Evolutionary conservation across 163 green algal species (phyloP).

Genomic region (Scenedesmus sp.): DNA sequence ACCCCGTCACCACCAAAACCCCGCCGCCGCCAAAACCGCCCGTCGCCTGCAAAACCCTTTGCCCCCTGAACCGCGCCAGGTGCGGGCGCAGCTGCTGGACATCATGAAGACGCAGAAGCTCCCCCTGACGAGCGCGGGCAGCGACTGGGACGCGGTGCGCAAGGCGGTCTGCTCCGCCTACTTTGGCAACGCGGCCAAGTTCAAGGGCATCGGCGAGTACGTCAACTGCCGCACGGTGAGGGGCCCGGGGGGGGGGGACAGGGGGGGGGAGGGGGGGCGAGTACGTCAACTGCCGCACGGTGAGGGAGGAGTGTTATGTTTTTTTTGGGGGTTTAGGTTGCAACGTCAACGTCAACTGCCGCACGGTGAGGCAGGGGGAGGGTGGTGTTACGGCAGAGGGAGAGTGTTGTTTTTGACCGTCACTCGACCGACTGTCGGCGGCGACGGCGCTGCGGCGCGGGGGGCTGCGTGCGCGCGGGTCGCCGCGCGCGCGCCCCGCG

Average conservation of each 20-base stretch:
- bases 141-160: conserved; percentile 94
- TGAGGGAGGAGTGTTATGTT: no score
- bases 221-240: conserved; percentile 86
- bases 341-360: neutral
- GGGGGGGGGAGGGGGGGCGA: conserved; percentile 67
- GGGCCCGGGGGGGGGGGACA: neutral
- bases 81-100: conserved; percentile 93
- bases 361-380: neutral
- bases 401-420: conserved; percentile 3
- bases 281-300: conserved; percentile 94
- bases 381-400: conserved; percentile 8
- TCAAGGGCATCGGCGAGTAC: conserved; percentile 98
- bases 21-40: no score
- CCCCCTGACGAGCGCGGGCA: conserved; percentile 69
- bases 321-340: neutral
- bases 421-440: no score
- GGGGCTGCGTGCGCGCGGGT: no score
- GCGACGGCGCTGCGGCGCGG: no score
- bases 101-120: conserved; percentile 96
- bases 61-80: conserved; percentile 76
- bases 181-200: conserved; percentile 94
- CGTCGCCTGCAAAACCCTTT: no score
- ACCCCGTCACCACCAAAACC: no score
- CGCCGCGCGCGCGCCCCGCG: no score
- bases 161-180: conserved; percentile 97